Percentiles rank a stretch among this genome's conserved stretches.
Evolutionary conservation across 2,329 filamentous ascomycete genomes (phyloP).

Genomic region (Claviceps fusiformis): DNA sequence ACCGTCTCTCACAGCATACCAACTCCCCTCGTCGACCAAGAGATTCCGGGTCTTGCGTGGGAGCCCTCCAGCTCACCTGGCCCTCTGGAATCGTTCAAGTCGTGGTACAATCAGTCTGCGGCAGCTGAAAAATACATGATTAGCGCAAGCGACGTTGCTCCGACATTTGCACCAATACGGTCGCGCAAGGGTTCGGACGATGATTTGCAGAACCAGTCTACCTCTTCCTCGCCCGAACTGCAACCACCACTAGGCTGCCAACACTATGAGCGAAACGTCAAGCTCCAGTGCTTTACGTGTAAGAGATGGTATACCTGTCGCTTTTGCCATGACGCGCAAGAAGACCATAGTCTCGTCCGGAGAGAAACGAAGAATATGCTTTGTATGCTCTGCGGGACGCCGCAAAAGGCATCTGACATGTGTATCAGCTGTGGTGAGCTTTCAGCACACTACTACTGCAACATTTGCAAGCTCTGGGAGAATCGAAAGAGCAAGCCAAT

Average conservation of each 20-base stretch:
- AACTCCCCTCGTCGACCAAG: slow-evolving; percentile 7
- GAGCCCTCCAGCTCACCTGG: slow-evolving; percentile 30
- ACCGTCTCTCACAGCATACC: slow-evolving; percentile 3
- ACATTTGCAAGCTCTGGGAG: slow-evolving; percentile 93
- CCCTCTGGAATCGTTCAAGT: slow-evolving; percentile 40
- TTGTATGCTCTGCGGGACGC: slow-evolving; percentile 84
- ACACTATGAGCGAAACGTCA: slow-evolving; percentile 93
- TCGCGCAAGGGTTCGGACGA: slow-evolving; percentile 32
- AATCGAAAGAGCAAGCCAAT: slow-evolving; percentile 82
- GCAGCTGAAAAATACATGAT: slow-evolving; percentile 32
- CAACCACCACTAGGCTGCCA: slow-evolving; percentile 58
- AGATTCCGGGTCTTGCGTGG: slow-evolving; percentile 14
- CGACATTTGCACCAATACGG: slow-evolving; percentile 50
- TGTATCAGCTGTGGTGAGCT: slow-evolving; percentile 66
- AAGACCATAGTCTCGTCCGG: slow-evolving; percentile 67
- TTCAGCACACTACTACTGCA: slow-evolving; percentile 83
- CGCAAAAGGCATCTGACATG: slow-evolving; percentile 66
- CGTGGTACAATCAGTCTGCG: slow-evolving; percentile 38
- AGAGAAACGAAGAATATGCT: slow-evolving; percentile 88
- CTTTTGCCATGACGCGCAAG: slow-evolving; percentile 77
- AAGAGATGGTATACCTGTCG: slow-evolving; percentile 89
- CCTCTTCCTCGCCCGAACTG: slow-evolving; percentile 12
- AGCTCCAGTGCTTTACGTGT: slow-evolving; percentile 84
- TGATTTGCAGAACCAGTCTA: slow-evolving; percentile 18
- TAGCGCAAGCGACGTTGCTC: slow-evolving; percentile 47